These are phyloP conservation scores for Casuarina cunninghamiana DNA, from an alignment of 306 rosid genomes.

Conservation along the genomic window DNA sequence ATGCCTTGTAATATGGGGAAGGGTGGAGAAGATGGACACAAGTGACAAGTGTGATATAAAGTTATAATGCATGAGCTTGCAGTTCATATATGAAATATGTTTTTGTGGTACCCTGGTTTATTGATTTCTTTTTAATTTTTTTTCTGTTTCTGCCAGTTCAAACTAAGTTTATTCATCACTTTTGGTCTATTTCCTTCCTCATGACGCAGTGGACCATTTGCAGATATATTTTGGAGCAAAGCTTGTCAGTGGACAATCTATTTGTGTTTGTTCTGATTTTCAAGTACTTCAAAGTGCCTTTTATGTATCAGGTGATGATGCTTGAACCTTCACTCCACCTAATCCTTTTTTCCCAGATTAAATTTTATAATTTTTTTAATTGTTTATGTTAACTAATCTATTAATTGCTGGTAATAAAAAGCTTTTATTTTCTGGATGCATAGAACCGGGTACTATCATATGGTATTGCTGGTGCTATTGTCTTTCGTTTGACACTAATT, in stretches of 20 bases:
- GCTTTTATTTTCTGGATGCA: conserved; percentile 29
- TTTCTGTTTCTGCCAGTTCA: conserved; percentile 16
- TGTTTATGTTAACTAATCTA: background rate
- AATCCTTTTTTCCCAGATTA: conserved; percentile 12
- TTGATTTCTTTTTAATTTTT: background rate
- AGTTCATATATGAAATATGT: conserved; percentile 3
- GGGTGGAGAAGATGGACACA: background rate
- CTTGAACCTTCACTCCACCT: conserved; percentile 17
- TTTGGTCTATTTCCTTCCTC: background rate
- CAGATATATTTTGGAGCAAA: conserved; percentile 94
- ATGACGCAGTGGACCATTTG: conserved; percentile 21
- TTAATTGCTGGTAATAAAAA: conserved; percentile 20
- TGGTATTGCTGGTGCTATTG: conserved; percentile 87
- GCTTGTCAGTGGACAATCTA: conserved; percentile 92
- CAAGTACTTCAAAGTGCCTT: conserved; percentile 91
- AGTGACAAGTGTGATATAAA: background rate
- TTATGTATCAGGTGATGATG: conserved; percentile 70
- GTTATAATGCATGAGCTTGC: conserved; percentile 4
- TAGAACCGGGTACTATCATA: conserved; percentile 92
- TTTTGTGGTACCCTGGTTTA: conserved; percentile 18
- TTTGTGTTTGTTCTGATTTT: conserved; percentile 89
- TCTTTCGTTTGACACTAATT: conserved; percentile 74
- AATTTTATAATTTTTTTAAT: background rate
- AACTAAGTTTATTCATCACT: conserved; percentile 11
- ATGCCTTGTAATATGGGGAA: background rate